A percentile compares a stretch with the other conserved stretches of the same genome.
Evolutionary conservation across 305 asterid genomes (phyloP).

Genomic region (Plantago lanceolata): DNA sequence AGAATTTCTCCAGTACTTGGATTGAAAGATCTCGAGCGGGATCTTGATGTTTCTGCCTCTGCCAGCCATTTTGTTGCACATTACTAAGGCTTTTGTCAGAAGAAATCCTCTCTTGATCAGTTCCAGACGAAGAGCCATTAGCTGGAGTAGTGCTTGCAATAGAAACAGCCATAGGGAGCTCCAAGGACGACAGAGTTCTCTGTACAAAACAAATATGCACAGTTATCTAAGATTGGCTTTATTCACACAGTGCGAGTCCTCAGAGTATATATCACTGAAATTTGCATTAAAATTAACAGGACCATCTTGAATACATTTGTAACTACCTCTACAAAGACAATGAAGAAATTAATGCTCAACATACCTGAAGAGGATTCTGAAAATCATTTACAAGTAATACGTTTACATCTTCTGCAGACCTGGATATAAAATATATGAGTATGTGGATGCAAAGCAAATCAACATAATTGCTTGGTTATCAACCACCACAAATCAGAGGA

Average conservation of each 20-base stretch:
- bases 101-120: constrained; percentile 44
- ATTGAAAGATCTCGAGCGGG: constrained; percentile 89
- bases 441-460: background rate
- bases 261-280: no score
- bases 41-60: constrained; percentile 64
- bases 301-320: constrained; percentile 4
- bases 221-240: constrained; percentile 21
- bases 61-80: constrained; percentile 58
- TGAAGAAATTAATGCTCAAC: constrained; percentile 21
- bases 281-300: constrained; percentile 6
- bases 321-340: constrained; percentile 7
- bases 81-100: constrained; percentile 35
- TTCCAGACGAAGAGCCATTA: constrained; percentile 38
- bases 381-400: constrained; percentile 91
- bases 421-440: constrained; percentile 34
- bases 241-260: no score
- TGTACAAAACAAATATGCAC: constrained; percentile 30
- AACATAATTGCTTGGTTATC: background rate
- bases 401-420: constrained; percentile 95
- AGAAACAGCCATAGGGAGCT: constrained; percentile 76
- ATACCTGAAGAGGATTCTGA: constrained; percentile 93
- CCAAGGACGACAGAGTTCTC: constrained; percentile 93
- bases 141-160: constrained; percentile 47
- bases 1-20: constrained; percentile 92
- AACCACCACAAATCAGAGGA: background rate